Evolutionary conservation across 164 flowering plant genomes (phyloP), one percentile per base, ranked within the genome.

Genomic region (Vitis labrusca): DNA sequence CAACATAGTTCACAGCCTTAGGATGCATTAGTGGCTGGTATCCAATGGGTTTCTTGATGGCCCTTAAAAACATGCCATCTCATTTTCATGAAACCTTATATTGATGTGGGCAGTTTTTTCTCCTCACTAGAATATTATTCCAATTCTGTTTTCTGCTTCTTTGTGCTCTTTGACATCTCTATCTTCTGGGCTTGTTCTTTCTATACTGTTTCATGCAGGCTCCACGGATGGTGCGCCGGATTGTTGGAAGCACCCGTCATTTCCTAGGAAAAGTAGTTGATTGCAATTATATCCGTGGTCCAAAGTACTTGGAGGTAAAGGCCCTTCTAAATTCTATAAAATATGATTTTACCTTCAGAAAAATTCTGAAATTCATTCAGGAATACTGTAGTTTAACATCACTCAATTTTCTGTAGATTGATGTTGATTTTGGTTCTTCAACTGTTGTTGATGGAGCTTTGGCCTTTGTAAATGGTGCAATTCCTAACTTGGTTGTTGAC

Each of bases 231-330:
- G 99, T 96, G 57, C 94, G 98, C 8, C 99, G 93, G 79, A 96
- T 98, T 85, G 99, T 93, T 80, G 99, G 99, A 70, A 89, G 97
- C 77, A 91, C 97, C 17, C 99, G 98, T 61, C 93, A 98, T 81
- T 78, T 96, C 57, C 71, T 96, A 68, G 98, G 99, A 27, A 96
- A 93, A 80, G 98, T 97, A 64, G 97, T 96, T 72, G 99, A 96
- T 76, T 93, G 98, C 82, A 96, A 86, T 82, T 96, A 96, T 77
- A 92, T 93, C 61, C 97, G 97, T 27, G 94, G 91, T 74, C 84
- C 93, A 2, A 89, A 86, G 17, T 96, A 96, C 78, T 77, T 93
- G 62, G 99, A 96, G 82, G 99, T 96, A 85, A 79, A 71, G 52
- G 69, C 23, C 59, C 10, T 52, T 23, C 0, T 3, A n/a, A n/a